Conservation (phyloP, 176 grass and related monocot species). For the Oryza glumipatula region DNA sequence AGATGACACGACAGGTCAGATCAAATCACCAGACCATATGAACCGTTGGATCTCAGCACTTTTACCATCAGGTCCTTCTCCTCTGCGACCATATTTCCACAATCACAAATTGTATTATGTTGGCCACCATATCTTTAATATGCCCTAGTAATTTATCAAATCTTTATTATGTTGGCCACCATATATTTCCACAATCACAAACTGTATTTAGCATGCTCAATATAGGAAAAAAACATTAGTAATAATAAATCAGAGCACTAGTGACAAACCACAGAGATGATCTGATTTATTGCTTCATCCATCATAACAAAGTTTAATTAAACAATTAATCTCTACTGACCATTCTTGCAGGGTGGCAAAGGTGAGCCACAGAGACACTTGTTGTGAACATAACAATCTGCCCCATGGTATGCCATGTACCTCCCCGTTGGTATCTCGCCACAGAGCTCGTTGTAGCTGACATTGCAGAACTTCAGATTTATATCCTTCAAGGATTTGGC, state of each 20-base stretch:
- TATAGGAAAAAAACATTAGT: too few species aligned
- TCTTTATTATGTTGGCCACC: too few species aligned
- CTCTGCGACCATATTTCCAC: too few species aligned
- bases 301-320: background rate
- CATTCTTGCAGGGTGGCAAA: conserved; percentile 39
- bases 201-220: too few species aligned
- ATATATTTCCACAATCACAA: too few species aligned
- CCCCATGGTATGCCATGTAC: conserved; percentile 22
- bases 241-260: too few species aligned
- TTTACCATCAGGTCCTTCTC: too few species aligned
- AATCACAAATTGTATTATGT: too few species aligned
- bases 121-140: too few species aligned
- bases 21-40: too few species aligned
- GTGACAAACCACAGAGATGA: background rate
- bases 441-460: conserved; percentile 65
- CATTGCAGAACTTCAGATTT: conserved; percentile 42
- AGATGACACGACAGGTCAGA: too few species aligned
- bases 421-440: conserved; percentile 49
- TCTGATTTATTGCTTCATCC: conserved; percentile 7
- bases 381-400: conserved; percentile 51
- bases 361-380: conserved; percentile 66
- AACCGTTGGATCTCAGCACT: background rate
- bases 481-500: conserved; percentile 49
- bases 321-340: background rate
- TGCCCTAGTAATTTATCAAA: too few species aligned